Evolutionary conservation across 139 green algal species (phyloP), one percentile per base, ranked within the genome.

Genomic region (Chlamydomonas schloesseri): DNA sequence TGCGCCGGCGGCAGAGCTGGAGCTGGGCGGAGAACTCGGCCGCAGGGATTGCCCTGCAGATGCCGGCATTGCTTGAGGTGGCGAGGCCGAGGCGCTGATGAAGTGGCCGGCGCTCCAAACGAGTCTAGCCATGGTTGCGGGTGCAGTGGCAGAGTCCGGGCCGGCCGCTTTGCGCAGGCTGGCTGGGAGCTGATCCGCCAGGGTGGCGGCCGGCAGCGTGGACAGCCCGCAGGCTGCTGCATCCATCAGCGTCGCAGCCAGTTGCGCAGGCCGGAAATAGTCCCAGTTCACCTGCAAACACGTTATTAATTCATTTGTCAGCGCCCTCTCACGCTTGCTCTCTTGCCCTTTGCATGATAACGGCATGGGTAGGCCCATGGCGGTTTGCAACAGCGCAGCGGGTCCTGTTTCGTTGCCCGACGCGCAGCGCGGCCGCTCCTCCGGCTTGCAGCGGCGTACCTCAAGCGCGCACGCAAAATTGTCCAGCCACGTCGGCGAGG

Each of bases 21-120:
- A 2, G 20, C 2, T 23, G 5, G 60, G 20, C 2, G 15, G 18
- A n/a, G 23, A 3, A 2, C 60, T 2, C 20, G 24, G 18, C 2
- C 24, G 60, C 21, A 28, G 15, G 24, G 50, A 57, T 14, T 33
- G 20, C 2, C 2, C 60, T 14, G 60, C 1, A 9, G 10, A 14
- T 23, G 60, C 17, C 20, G 60, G 28, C n/a, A n/a, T n/a, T 2
- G 60, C 60, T 31, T 15, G 24, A 5, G 60, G 2, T 31, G 24
- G 10, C 10, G 21, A 5, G 58, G 4, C n/a, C 29, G 17, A 1
- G 3, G 65, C n/a, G 65, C 65, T 15, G 21, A 36, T 33, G n/a
- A 57, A 81, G 55, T 81, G 74, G 9, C 58, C 75, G 2, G 75
- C 75, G 58, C 58, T 72, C 75, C 75, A 83, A 0, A 83, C 75